phyloP scores from a whole-genome alignment of 1,139 yeast species.

The Kodamaea alishanica region DNA sequence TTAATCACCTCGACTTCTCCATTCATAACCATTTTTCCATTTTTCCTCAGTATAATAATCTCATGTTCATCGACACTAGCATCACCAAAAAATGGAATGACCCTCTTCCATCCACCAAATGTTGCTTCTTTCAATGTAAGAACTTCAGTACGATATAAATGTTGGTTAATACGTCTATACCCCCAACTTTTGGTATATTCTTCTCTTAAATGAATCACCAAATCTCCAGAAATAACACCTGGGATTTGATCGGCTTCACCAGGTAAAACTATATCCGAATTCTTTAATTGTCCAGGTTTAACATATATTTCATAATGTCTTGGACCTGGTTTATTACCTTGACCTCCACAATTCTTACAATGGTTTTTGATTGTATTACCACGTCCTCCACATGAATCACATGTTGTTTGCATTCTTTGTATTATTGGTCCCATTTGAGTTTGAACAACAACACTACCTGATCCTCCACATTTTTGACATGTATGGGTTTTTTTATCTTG shows the following conservation, averaged over 20 bases:
- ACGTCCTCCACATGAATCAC: slow-evolving; percentile 76
- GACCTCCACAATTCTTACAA: slow-evolving; percentile 70
- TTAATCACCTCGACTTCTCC: slow-evolving; percentile 69
- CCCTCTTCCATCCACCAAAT: slow-evolving; percentile 75
- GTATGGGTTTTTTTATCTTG: slow-evolving; percentile 65
- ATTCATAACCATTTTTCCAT: slow-evolving; percentile 51
- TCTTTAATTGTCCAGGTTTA: slow-evolving; percentile 67
- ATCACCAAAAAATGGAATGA: slow-evolving; percentile 61
- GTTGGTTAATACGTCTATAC: slow-evolving; percentile 71
- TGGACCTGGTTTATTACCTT: slow-evolving; percentile 53
- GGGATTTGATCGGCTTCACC: slow-evolving; percentile 88
- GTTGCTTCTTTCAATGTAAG: slow-evolving; percentile 69
- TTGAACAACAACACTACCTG: slow-evolving; percentile 63
- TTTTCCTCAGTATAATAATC: slow-evolving; percentile 45
- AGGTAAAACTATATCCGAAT: slow-evolving; percentile 52
- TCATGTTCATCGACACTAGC: slow-evolving; percentile 35
- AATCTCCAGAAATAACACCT: slow-evolving; percentile 77
- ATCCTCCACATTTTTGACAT: slow-evolving; percentile 72
- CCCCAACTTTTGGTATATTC: slow-evolving; percentile 63
- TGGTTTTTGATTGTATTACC: slow-evolving; percentile 63
- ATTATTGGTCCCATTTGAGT: slow-evolving; percentile 86
- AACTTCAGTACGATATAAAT: slow-evolving; percentile 79
- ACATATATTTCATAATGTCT: slow-evolving; percentile 62
- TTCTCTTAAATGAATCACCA: slow-evolving; percentile 58
- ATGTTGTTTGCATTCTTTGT: slow-evolving; percentile 74